Evolutionary conservation across 2,329 filamentous ascomycete species (phyloP).

Genomic region (Microdochium bolleyi): DNA sequence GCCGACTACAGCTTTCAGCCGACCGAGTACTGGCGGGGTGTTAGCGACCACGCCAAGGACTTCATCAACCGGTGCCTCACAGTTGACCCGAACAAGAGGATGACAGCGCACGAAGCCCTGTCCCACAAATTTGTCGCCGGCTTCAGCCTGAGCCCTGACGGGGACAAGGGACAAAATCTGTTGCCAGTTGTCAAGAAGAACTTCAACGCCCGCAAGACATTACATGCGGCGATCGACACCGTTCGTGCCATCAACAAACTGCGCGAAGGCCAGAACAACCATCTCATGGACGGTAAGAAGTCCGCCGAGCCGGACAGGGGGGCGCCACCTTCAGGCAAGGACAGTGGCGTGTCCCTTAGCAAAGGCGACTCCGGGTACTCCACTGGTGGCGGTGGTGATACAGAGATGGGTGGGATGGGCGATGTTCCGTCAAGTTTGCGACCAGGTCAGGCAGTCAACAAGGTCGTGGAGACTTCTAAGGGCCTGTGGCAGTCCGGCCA

Average conservation of each 20-base stretch:
- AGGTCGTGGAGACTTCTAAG: conserved; percentile 54
- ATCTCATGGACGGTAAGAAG: conserved; percentile 53
- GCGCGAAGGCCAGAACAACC: conserved; percentile 49
- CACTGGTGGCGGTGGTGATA: conserved; percentile 31
- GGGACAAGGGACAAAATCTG: conserved; percentile 50
- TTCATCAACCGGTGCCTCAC: conserved; percentile 92
- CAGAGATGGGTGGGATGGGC: conserved; percentile 38
- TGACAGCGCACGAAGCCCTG: conserved; percentile 79
- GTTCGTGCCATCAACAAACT: conserved; percentile 66
- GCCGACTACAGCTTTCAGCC: conserved; percentile 96
- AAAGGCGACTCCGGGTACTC: conserved; percentile 41
- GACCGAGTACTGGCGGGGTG: conserved; percentile 91
- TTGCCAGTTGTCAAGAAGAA: conserved; percentile 66
- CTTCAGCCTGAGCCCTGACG: conserved; percentile 34
- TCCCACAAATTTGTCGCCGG: conserved; percentile 58
- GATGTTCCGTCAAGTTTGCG: conserved; percentile 43
- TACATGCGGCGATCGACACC: conserved; percentile 64
- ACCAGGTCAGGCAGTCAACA: conserved; percentile 46
- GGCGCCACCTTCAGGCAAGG: conserved; percentile 25
- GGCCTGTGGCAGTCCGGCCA: conserved; percentile 44
- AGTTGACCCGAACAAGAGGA: conserved; percentile 76
- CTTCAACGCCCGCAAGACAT: conserved; percentile 61
- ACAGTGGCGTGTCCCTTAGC: conserved; percentile 30
- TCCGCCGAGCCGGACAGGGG: conserved; percentile 41
- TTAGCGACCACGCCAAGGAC: conserved; percentile 76